phyloP scores from a whole-genome alignment of 164 flowering plant species.

The Kingdonia uniflora region DNA sequence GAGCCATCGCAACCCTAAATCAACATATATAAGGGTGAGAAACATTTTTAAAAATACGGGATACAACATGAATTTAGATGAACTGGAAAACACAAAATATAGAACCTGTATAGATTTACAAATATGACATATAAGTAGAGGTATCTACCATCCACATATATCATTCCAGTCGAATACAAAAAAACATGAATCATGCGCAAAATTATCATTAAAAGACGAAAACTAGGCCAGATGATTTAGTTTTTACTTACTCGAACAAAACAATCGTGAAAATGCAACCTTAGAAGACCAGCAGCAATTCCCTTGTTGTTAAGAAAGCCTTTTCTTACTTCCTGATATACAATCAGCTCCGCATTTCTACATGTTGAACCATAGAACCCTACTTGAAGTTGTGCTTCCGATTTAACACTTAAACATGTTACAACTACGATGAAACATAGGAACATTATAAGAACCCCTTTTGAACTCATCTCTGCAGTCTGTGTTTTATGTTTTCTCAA shows the following conservation, averaged over 20 bases:
- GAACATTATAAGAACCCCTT: too few relatives aligned
- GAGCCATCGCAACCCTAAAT: slow-evolving; percentile 66
- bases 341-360: slow-evolving; percentile 17
- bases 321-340: slow-evolving; percentile 18
- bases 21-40: too few relatives aligned
- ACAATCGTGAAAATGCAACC: slow-evolving; percentile 54
- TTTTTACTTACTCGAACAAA: slow-evolving; percentile 30
- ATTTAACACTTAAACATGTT: slow-evolving; percentile 5
- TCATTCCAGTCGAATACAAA: too few relatives aligned
- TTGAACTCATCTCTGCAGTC: too few relatives aligned
- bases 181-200: background rate
- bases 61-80: too few relatives aligned
- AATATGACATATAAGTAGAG: too few relatives aligned
- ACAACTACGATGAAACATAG: slow-evolving; percentile 7
- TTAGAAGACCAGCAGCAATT: slow-evolving; percentile 26
- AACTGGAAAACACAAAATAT: too few relatives aligned
- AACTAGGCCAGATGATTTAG: background rate
- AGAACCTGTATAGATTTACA: too few relatives aligned
- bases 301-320: slow-evolving; percentile 17
- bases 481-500: too few relatives aligned
- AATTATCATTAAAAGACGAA: background rate
- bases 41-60: too few relatives aligned
- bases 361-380: slow-evolving; percentile 30
- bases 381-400: slow-evolving; percentile 32
- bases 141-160: too few relatives aligned